Base-by-base conservation (phyloP, 2,329 filamentous ascomycete species). In the Sclerotinia subarctica region DNA sequence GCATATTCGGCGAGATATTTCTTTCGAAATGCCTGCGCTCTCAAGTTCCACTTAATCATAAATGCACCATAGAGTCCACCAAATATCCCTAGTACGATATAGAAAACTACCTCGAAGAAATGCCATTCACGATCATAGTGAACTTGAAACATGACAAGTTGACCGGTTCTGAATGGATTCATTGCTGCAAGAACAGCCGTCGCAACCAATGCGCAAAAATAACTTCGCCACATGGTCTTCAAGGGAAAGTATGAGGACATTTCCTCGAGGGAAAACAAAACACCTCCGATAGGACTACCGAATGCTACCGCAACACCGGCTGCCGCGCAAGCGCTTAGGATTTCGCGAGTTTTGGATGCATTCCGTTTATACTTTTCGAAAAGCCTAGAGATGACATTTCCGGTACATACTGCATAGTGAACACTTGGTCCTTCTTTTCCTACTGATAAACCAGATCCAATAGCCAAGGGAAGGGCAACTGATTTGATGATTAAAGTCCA, bases 121-220 rank as follows among this genome's bases (percentile, higher is more conserved):
- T 99, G 95, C 95, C 95, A 99, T 52, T 91, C 90, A 52, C 94
- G 90, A 78, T 98, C 94, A 77, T 99, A 99, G 74, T 88, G 88
- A 75, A 99, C 94, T 75, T 97, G 94, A 79, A 99, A 99, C 94
- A 99, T 98, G 86, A 99, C 95, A 53, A 99, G 85, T 77, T 99
- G 95, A 26, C 95, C 95, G 0, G 95, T 98, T 64, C 95, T 85
- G 80, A 99, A 99, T 29, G 95, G 95, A 74, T 99, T 99, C 92
- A 99, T 96, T 69, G 92, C 92, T 35, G 95, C 90, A 51, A 99
- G 81, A 21, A 97, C 93, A 62, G 93, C 93, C 0, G 95, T 98
- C 6, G 94, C 95, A 6, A 99, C 94, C 72, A 99, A 81, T 42
- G 95, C 95, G 79, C 95, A 99, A 78, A 99, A 98, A 78, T 98